Base-by-base conservation (phyloP, 768 basidiomycete genomes). In the Boletellus ananas region DNA sequence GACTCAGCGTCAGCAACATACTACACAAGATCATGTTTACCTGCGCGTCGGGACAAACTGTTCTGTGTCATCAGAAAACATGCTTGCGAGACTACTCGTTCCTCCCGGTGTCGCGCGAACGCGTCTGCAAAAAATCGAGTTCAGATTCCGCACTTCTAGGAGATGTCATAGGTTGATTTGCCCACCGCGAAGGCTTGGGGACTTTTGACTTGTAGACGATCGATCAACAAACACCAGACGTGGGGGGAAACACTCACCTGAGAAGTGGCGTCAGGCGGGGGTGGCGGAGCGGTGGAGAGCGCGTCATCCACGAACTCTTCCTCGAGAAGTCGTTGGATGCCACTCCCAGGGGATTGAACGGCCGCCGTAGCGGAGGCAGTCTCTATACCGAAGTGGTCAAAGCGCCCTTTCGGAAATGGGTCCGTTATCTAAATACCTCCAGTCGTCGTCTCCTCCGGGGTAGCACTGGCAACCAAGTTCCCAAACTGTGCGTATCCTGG, bases 401-500 rank as follows among this genome's bases (percentile, higher is more conserved):
- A 14, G 17, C 41, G 49, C 34, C 9, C 3, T 55, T 56, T 23
- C 58, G 34, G 37, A 51, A 31, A 43, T 41, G 3, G 17, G 8
- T 42, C 8, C 4, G 5, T 11, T 7, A 31, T 42, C n/a, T 40
- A 6, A 50, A 10, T 54, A 58, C 62, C 59, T 47, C 55, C 23
- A 4, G 55, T 43, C 29, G 61, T 62, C 20, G 71, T 58, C n/a
- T 79, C 52, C 21, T 56, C 59, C 14, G 54, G 50, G 12, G 2
- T 42, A 36, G 49, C 51, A 31, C 47, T 37, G 17, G 50, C 27
- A 12, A 55, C 40, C 45, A 79, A 49, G 56, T 77, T 86, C 41
- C 86, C 87, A 61, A 90, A 88, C 52, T 75, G 76, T 8, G 82
- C 87, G 59, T 87, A 87, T 46, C 80, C 87, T 90, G 58, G 3